These are phyloP conservation scores for Ascoidea tarda DNA, from an alignment of 805 yeast genomes.

Conservation along the genomic window DNA sequence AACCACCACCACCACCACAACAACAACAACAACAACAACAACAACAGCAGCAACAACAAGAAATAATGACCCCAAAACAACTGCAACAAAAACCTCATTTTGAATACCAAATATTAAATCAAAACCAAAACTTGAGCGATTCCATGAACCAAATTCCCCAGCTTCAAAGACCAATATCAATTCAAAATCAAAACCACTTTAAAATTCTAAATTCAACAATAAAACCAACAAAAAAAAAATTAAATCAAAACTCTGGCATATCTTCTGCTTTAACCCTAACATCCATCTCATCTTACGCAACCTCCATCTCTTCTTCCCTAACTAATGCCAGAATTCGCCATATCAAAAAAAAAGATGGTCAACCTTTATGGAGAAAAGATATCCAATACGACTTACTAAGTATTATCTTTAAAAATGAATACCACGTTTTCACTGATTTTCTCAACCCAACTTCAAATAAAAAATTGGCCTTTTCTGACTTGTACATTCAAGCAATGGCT, in stretches of 20 bases:
- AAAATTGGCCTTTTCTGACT: slow-evolving; percentile 64
- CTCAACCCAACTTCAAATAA: slow-evolving; percentile 29
- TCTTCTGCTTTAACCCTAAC: neutral
- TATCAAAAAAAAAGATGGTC: slow-evolving; percentile 83
- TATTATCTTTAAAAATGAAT: slow-evolving; percentile 46
- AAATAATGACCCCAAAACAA: neutral
- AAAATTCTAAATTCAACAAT: neutral
- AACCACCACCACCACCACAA: neutral
- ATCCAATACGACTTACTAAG: slow-evolving; percentile 72
- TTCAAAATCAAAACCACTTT: neutral
- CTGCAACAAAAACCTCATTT: neutral
- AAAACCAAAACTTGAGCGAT: neutral
- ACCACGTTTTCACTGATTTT: slow-evolving; percentile 54
- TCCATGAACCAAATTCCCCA: neutral
- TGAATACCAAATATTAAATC: neutral
- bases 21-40: neutral
- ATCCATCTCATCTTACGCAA: neutral
- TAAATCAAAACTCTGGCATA: neutral
- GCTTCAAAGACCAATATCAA: neutral
- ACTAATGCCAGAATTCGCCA: slow-evolving; percentile 30
- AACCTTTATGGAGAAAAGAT: slow-evolving; percentile 79
- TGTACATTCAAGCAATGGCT: slow-evolving; percentile 71
- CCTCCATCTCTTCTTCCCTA: neutral
- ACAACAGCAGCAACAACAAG: neutral
- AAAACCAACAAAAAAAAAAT: neutral